These are phyloP conservation scores for Auricularia auricula-judae DNA, from an alignment of 768 basidiomycete genomes.

Conservation along the genomic window DNA sequence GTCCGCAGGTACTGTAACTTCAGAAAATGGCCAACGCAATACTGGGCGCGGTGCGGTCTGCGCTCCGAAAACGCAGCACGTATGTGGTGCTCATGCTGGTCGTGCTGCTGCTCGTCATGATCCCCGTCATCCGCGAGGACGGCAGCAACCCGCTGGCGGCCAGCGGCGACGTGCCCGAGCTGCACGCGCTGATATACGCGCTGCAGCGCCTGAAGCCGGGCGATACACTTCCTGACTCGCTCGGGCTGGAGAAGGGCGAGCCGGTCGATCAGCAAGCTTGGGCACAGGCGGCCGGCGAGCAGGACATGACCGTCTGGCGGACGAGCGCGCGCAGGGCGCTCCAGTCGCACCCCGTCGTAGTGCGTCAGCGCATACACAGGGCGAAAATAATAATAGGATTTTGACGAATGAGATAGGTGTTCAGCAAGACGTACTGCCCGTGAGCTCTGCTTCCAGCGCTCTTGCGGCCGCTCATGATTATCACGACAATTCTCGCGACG, in stretches of 20 bases:
- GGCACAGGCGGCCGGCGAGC: constrained; percentile 37
- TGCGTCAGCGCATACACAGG: constrained; percentile 17
- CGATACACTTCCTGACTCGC: background rate
- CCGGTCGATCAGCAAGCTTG: constrained; percentile 17
- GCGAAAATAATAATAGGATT: background rate
- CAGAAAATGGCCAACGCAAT: background rate
- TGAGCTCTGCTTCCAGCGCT: constrained; percentile 25
- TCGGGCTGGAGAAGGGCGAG: background rate
- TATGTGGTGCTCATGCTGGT: background rate
- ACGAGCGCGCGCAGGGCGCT: constrained; percentile 32
- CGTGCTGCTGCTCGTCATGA: background rate
- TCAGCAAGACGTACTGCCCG: constrained; percentile 59
- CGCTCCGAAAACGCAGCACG: background rate
- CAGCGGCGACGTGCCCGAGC: background rate
- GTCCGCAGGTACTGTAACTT: no score
- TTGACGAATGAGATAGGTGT: background rate
- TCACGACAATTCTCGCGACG: background rate
- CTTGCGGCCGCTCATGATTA: background rate
- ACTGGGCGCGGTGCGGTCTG: background rate
- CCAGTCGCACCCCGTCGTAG: constrained; percentile 52
- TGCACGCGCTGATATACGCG: background rate
- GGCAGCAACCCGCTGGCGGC: background rate
- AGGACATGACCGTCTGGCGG: constrained; percentile 30
- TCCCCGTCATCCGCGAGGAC: background rate
- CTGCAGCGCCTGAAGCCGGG: background rate